Evolutionary conservation across 495 filamentous ascomycete species (phyloP), one percentile per base, ranked within the genome.

Genomic region (Neurospora hispaniola): DNA sequence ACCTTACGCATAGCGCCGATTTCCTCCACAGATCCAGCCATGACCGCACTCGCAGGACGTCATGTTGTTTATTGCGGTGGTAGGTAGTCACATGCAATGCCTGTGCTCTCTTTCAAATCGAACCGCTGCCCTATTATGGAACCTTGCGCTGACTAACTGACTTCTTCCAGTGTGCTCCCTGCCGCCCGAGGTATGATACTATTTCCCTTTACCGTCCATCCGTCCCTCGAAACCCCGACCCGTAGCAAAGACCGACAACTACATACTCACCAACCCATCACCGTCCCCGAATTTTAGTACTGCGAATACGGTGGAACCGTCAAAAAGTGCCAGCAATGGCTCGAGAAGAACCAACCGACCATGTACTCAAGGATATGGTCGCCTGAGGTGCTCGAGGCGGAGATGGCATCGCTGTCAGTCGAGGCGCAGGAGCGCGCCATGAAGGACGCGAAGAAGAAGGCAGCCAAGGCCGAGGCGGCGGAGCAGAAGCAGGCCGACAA

Each of bases 301-400:
- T 99, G 96, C 84, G 96, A 98, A 83, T 98, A 97, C 81, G 95
- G 96, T 77, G 94, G 92, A 70, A 97, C 94, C n/a, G 89, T 91
- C n/a, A 96, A 93, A 83, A 98, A 97, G 85, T 99, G 96, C 82
- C 91, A 94, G 79, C 93, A 97, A 80, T 99, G 96, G 96, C 87
- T 99, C 12, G 86, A 94, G 76, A 89, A 91, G 66, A 85, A 88
- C 54, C 86, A 97, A 73, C 88, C 90, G 1, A 85, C 87, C 54
- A 82, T 97, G 81, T 94, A 97, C 80, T 81, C 86, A 69, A 85
- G 83, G 74, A 84, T 98, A 80, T 97, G 97, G 84, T 96, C 93
- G 59, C 88, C 91, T 81, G 94, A 97, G 83, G 91, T 93, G 39
- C 80, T 97, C 75, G 90, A 89, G 77, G 90, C 93, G 71, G 92